Percentiles rank a stretch among this genome's conserved stretches.
Conservation (phyloP, 2,329 filamentous ascomycete species). For the Rhynchosporium agropyri region DNA sequence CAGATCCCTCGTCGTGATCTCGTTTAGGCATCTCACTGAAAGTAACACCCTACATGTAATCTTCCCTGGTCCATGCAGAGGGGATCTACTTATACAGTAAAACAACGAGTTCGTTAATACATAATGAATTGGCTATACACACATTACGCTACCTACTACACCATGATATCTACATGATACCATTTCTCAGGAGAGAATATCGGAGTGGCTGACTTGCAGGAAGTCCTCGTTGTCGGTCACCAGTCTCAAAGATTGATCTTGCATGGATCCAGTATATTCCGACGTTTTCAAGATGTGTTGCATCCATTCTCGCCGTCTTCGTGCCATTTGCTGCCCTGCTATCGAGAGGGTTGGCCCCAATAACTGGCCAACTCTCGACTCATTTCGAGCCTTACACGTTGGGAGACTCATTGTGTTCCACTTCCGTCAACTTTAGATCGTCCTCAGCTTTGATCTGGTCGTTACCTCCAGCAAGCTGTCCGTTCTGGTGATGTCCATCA, state of each 20-base stretch:
- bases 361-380: not conserved
- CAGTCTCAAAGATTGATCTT: not conserved
- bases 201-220: not conserved
- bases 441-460: not conserved
- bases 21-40: no score
- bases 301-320: not conserved
- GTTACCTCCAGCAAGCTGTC: not conserved
- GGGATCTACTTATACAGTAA: not conserved
- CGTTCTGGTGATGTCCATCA: not conserved
- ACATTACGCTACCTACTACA: not conserved
- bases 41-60: no score
- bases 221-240: slow-evolving; percentile 1
- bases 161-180: not conserved
- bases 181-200: not conserved
- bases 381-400: not conserved
- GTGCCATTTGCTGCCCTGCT: not conserved
- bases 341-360: no score
- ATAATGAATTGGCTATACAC: not conserved
- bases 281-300: not conserved
- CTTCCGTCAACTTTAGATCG: not conserved
- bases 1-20: no score
- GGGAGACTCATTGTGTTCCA: not conserved
- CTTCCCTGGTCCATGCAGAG: no score
- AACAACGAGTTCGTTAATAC: not conserved
- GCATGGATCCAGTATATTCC: not conserved